Evolutionary conservation across 2,329 filamentous ascomycete genomes (phyloP), one percentile per base, ranked within the genome.

Genomic region (Verticillium zaregamsianum): DNA sequence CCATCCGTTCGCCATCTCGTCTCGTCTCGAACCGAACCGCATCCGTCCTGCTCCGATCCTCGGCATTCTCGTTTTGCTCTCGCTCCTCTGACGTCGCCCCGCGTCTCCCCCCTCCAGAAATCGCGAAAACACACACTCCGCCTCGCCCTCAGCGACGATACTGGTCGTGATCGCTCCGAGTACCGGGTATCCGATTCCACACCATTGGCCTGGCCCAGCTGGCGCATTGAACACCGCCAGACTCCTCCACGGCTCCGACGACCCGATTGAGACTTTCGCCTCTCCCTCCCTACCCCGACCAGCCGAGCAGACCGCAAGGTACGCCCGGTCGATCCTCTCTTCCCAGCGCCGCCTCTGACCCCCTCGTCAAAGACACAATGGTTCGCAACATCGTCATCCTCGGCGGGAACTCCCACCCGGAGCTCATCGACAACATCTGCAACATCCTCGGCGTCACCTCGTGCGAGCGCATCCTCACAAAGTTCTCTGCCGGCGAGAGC

Each of bases 401-500:
- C 67, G 92, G 93, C 69, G 94, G 95, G 64, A 95, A 91, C 75
- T 97, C 93, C 71, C 94, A 98, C 80, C 93, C 93, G 23, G 83
- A 90, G 72, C 86, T 98, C 68, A 91, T 92, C 67, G 89, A 96
- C 70, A 90, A 84, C 64, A 91, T 99, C 73, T 96, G 91, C 84
- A 90, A 90, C 70, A 89, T 92, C 68, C 89, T 99, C 63, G 92
- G 93, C 69, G 88, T 99, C 60, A 89, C 92, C n/a, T 82, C 87
- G 23, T 92, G 92, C 68, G 89, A 93, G 72, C 90, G 94, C 68
- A 87, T 93, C 64, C 87, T 98, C 58, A 86, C 83, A 73, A 97
- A 97, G 79, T 99, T 99, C 80, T 92, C 93, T 35, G 92, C 95
- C 59, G 95, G 95, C 68, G 95, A 98, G 80, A 96, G 91, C 68